Evolutionary conservation across 2,329 filamentous ascomycete species (phyloP).

Genomic region (Decorospora gaudefroyi): DNA sequence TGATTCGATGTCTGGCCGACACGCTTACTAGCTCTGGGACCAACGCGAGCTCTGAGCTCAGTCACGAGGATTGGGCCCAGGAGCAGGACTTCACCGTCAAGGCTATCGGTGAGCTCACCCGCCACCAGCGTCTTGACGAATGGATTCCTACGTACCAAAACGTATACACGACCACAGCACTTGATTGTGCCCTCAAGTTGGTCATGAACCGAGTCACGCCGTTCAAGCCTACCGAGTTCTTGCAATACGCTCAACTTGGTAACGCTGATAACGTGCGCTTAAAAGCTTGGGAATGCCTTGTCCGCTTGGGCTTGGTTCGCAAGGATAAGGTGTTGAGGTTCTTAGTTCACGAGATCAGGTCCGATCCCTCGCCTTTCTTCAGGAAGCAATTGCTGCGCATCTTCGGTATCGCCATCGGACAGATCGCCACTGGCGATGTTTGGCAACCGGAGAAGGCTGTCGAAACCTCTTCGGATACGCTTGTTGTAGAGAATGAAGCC

Average conservation of each 20-base stretch:
- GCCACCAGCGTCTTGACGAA: constrained; percentile 67
- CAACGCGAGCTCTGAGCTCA: constrained; percentile 48
- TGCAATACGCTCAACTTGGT: constrained; percentile 64
- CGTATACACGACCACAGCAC: constrained; percentile 63
- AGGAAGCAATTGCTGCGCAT: constrained; percentile 57
- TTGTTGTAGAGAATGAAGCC: constrained; percentile 64
- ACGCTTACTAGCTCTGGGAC: constrained; percentile 50
- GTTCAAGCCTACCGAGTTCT: constrained; percentile 60
- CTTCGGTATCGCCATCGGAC: constrained; percentile 61
- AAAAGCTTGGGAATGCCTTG: constrained; percentile 62
- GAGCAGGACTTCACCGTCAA: constrained; percentile 61
- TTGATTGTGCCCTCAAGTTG: constrained; percentile 62
- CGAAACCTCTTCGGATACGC: constrained; percentile 44
- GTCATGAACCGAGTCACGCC: constrained; percentile 59
- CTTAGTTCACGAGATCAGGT: constrained; percentile 60
- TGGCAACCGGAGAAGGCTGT: constrained; percentile 37
- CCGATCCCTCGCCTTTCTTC: constrained; percentile 63
- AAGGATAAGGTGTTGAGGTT: constrained; percentile 59
- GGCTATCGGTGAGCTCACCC: constrained; percentile 64
- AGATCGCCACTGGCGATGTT: constrained; percentile 62
- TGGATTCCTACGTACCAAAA: constrained; percentile 70
- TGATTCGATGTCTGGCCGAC: constrained; percentile 69
- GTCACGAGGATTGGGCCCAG: constrained; percentile 53
- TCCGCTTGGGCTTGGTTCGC: constrained; percentile 59
- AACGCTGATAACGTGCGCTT: constrained; percentile 65